These are phyloP conservation scores for Chlorella sp. DNA, from an alignment of 139 green algal species.

Conservation along the genomic window DNA sequence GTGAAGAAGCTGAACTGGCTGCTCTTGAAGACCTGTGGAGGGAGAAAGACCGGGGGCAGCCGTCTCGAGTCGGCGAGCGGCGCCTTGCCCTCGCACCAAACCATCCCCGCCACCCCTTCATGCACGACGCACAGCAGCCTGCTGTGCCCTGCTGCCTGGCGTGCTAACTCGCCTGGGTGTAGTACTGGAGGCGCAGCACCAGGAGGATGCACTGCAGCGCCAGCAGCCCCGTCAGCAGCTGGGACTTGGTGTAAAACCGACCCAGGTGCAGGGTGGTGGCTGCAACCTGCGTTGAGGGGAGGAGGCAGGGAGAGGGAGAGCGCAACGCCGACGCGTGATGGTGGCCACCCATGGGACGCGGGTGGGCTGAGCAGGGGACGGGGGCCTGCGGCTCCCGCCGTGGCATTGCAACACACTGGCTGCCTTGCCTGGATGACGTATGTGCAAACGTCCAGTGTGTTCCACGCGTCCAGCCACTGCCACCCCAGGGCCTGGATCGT, in stretches of 20 bases:
- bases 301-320: background rate
- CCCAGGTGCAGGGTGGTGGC: conserved; percentile 54
- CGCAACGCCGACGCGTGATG: no score
- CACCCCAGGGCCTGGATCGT: conserved; percentile 39
- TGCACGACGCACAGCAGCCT: conserved; percentile 5
- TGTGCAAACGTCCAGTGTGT: conserved; percentile 45
- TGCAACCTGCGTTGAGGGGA: conserved; percentile 30
- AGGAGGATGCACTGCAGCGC: conserved; percentile 31
- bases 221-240: conserved; percentile 31
- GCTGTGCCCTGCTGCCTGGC: background rate
- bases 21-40: conserved; percentile 30
- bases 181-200: conserved; percentile 44
- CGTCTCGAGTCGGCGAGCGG: no score
- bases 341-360: no score
- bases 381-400: no score
- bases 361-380: no score
- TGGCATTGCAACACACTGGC: background rate
- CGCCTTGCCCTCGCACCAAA: no score
- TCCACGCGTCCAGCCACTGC: conserved; percentile 45
- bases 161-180: background rate
- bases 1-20: conserved; percentile 23
- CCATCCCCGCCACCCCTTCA: no score
- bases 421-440: conserved; percentile 46
- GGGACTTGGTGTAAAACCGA: conserved; percentile 26
- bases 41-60: no score